These are phyloP conservation scores for Limnomonas spitsbergensis DNA, from an alignment of 139 green algal genomes.

Conservation along the genomic window DNA sequence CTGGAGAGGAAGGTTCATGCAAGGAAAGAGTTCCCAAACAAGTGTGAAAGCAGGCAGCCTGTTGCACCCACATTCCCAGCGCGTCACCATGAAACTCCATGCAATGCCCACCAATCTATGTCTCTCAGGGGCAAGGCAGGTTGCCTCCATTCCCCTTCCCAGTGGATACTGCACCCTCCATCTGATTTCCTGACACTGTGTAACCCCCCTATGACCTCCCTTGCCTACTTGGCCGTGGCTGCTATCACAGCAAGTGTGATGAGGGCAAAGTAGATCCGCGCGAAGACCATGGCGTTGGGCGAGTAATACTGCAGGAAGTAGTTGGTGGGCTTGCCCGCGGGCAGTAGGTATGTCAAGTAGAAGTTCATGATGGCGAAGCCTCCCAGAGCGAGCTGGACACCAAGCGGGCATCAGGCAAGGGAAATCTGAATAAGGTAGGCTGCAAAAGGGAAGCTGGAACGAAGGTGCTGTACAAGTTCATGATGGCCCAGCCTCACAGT, in stretches of 20 bases:
- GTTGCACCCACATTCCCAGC: neutral
- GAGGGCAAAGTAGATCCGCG: neutral
- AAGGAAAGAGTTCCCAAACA: neutral
- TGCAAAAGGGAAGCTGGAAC: neutral
- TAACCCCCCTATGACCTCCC: neutral
- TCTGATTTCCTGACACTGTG: neutral
- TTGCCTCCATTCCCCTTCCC: neutral
- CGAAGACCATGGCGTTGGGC: neutral
- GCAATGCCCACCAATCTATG: neutral
- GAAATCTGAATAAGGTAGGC: neutral
- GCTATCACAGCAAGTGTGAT: conserved; percentile 1
- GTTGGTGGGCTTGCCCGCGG: neutral
- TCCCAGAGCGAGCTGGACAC: conserved; percentile 29
- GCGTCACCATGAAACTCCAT: neutral
- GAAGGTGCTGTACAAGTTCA: too few species aligned
- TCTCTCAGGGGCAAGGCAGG: neutral
- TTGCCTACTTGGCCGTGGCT: neutral
- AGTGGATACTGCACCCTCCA: neutral
- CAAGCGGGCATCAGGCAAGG: neutral
- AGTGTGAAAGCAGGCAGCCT: neutral
- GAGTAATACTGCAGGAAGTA: neutral
- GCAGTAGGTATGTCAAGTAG: conserved; percentile 37
- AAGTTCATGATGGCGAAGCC: conserved; percentile 45
- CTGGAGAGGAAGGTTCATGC: neutral
- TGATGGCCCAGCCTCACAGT: neutral